Evolutionary conservation across 495 filamentous ascomycete genomes (phyloP), one percentile per base, ranked within the genome.

Genomic region (Jackrogersella minutella): DNA sequence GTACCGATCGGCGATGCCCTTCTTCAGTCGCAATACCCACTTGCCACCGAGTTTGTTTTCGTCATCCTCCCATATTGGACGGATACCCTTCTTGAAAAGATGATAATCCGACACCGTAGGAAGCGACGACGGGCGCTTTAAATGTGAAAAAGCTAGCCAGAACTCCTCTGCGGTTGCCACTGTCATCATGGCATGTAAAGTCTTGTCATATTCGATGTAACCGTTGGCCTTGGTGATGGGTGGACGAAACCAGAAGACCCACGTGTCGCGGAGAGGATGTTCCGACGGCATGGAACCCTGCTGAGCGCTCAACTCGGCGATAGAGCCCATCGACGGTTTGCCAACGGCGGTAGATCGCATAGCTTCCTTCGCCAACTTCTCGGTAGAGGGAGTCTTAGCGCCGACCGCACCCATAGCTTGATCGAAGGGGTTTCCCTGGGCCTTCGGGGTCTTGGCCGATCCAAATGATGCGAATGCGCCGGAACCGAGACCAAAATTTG

Each of bases 181-280:
- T 37, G 84, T 81, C 54, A 91, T 94, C 69, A 98, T 86, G 13
- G 92, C 85, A 68, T 93, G 88, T 40, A 93, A 91, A 11, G 93
- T 97, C 80, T 98, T 97, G 76, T 99, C 95, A 73, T 98, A 99
- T 77, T 99, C 95, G 76, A 94, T 93, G 77, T 92, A 98, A 8
- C 86, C 86, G 65, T 88, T 87, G 6, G 84, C 85, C 81, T 97
- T 97, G 41, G 91, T 90, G 58, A 93, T 96, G 46, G 93, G 93
- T 33, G 93, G 93, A 24, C 95, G 88, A 78, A 96, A 99, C 93
- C 94, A 97, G 70, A 99, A 91, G 6, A 97, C 90, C 95, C 95
- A 99, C 50, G 87, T 90, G 73, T 92, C 87, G 75, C 91, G 94
- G 64, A 99, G 79, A 39, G 80, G 81, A 76, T 93, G 90, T 41